Evolutionary conservation across 202 grass and related monocot genomes (phyloP), one percentile per base, ranked within the genome.

Genomic region (Saccharum hybrid): DNA sequence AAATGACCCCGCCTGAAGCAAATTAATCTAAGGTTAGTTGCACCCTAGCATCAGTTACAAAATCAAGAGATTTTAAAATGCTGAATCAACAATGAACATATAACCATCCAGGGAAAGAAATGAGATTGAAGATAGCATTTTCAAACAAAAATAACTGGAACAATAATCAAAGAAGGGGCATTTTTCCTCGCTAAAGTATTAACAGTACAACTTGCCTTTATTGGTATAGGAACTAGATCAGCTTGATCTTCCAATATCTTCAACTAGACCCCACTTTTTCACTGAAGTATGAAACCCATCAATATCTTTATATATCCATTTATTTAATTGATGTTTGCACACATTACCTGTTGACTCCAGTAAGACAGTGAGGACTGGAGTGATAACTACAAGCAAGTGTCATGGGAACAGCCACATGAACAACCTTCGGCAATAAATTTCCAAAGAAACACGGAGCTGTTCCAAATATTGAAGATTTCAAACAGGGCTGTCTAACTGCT

Each of bases 211-310:
- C 84, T 84, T 80, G 78, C 91, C 91, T 94, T 87, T 65, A 92
- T 79, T 77, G 87, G 83, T 85, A 85, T 72, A 52, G 89, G 85
- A 83, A 90, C 85, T 62, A 88, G 68, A 67, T 89, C 83, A 63
- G 79, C 83, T 83, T 90, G 85, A 74, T 88, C 80, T 88, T 90
- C 85, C 45, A 87, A 68, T 85, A 88, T 73, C 76, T 82, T 92
- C 33, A 88, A 80, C 89, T 57, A 97, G 86, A 93, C 72, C 66
- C 94, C 85, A 77, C 74, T 78, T 75, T 90, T 93, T 14, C 87
- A 85, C 91, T 90, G 83, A 56, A 80, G 26, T 68, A 79, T 31
- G 40, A 66, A 84, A 88, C 14, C 67, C 67, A 87, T 87, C 54
- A 85, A 48, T 38, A 38, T 30, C 66, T 73, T 86, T 63, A 34